A percentile compares a stretch with the other conserved stretches of the same genome.
phyloP scores from a whole-genome alignment of 208 protist genomes.

The Chromosphaera perkinsii region DNA sequence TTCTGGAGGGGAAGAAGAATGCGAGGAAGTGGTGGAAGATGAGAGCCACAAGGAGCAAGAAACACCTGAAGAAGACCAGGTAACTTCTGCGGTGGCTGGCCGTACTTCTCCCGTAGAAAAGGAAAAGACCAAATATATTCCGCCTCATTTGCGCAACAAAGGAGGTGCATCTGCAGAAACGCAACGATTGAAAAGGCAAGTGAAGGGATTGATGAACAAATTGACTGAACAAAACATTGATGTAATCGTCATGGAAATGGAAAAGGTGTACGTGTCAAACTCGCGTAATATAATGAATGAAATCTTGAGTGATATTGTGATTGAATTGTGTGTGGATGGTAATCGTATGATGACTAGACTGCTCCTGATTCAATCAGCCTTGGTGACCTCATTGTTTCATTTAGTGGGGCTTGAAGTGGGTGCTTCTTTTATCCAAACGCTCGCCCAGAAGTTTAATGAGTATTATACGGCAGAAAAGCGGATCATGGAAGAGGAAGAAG shows the following conservation, averaged over 20 bases:
- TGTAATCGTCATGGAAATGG: slow-evolving; percentile 5
- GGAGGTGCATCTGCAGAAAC: background rate
- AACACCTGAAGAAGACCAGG: background rate
- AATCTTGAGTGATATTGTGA: background rate
- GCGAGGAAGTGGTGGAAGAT: background rate
- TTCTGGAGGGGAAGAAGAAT: background rate
- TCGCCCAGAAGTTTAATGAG: background rate
- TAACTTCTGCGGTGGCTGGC: background rate
- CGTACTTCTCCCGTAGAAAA: too few species aligned
- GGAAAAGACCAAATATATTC: slow-evolving; percentile 9
- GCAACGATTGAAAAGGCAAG: background rate
- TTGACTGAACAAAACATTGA: slow-evolving; percentile 7
- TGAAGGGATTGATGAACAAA: slow-evolving; percentile 18
- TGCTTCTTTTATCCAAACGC: slow-evolving; percentile 2
- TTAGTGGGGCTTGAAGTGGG: slow-evolving; percentile 2
- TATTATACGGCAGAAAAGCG: background rate
- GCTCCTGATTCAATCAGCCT: background rate
- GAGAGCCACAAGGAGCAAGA: background rate
- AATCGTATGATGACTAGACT: slow-evolving; percentile 1
- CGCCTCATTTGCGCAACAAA: slow-evolving; percentile 13
- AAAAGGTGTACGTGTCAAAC: slow-evolving; percentile 5
- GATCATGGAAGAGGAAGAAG: background rate
- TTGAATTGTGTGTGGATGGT: background rate
- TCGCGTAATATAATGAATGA: background rate
- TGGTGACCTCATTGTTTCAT: background rate